These are phyloP conservation scores for Canna indica DNA, from an alignment of 176 grass and related monocot species.

Conservation along the genomic window DNA sequence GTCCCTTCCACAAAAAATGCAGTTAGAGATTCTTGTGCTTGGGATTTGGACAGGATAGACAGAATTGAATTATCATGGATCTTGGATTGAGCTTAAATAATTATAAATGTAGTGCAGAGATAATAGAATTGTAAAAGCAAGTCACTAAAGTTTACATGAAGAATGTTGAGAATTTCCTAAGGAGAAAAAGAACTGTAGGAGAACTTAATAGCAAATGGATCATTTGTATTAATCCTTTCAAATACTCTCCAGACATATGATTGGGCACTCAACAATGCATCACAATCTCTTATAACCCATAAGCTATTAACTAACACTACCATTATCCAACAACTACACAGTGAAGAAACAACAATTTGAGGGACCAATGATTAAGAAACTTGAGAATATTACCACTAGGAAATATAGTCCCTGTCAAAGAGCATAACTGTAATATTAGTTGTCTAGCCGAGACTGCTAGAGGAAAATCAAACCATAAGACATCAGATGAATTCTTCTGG, in stretches of 20 bases:
- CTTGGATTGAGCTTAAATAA: background rate
- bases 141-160: background rate
- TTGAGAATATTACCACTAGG: slow-evolving; percentile 49
- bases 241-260: background rate
- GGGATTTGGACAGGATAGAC: background rate
- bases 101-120: background rate
- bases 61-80: background rate
- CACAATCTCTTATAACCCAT: background rate
- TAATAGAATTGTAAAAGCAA: background rate
- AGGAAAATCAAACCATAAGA: slow-evolving; percentile 83
- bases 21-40: background rate
- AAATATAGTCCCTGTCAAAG: slow-evolving; percentile 81
- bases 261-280: background rate
- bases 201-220: no score
- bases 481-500: slow-evolving; percentile 71
- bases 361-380: background rate
- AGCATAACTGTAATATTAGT: slow-evolving; percentile 90
- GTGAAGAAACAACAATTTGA: background rate
- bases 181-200: no score
- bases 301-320: background rate
- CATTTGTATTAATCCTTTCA: background rate
- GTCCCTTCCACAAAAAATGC: no score
- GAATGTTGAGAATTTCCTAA: no score
- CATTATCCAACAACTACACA: background rate
- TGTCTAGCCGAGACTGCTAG: slow-evolving; percentile 67